Evolutionary conservation across 169 alveolate species (phyloP).

Genomic region (Plasmodium gaboni): DNA sequence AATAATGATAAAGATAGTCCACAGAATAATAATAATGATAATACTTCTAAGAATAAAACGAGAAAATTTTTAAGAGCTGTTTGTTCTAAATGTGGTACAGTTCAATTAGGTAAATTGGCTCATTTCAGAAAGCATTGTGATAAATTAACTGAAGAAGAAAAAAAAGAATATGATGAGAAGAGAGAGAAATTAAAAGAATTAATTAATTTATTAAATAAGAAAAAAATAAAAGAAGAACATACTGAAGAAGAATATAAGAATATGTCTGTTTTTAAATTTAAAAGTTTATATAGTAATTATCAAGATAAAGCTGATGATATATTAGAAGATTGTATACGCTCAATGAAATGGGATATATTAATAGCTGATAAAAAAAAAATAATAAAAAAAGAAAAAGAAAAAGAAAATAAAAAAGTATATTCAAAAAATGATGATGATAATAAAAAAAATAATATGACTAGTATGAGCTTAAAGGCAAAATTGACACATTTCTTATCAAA

Average conservation of each 20-base stretch:
- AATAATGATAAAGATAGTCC: constrained; percentile 11
- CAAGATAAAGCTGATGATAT: constrained; percentile 81
- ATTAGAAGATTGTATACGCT: constrained; percentile 77
- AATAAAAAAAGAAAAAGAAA: constrained; percentile 42
- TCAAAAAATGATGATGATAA: constrained; percentile 5
- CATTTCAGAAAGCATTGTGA: constrained; percentile 87
- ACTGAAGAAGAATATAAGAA: constrained; percentile 66
- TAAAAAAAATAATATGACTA: not conserved
- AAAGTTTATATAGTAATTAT: constrained; percentile 77
- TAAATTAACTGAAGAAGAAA: constrained; percentile 81
- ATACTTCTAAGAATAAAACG: constrained; percentile 35
- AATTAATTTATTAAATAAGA: constrained; percentile 32
- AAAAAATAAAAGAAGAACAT: constrained; percentile 38
- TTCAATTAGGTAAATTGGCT: constrained; percentile 77
- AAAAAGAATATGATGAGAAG: constrained; percentile 82
- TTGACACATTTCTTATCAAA: constrained; percentile 23
- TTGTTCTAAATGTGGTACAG: constrained; percentile 81
- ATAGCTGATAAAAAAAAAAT: constrained; percentile 63
- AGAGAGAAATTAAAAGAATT: constrained; percentile 68
- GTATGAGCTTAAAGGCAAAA: constrained; percentile 12
- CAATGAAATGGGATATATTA: constrained; percentile 71
- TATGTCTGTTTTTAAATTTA: constrained; percentile 78
- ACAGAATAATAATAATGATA: constrained; percentile 17
- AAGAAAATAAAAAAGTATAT: constrained; percentile 5
- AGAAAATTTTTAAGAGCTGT: constrained; percentile 78